Percentiles rank a stretch among this genome's conserved stretches.
Evolutionary conservation across 2,329 filamentous ascomycete genomes (phyloP).

Genomic region (Hypoxylon sp.): DNA sequence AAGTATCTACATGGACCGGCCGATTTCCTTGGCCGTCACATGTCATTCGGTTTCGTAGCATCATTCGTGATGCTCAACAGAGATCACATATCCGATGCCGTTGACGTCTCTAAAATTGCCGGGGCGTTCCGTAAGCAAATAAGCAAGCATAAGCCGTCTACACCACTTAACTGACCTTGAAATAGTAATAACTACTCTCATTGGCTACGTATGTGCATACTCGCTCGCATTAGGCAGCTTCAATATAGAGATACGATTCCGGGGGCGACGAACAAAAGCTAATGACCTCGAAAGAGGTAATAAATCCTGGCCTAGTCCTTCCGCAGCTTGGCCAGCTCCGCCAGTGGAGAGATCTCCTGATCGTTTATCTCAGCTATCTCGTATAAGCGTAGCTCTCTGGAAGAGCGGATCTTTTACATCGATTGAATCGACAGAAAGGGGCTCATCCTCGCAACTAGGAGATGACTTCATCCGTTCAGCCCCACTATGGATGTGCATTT

Average conservation of each 20-base stretch:
- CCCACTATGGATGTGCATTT: constrained; percentile 51
- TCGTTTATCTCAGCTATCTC: constrained; percentile 39
- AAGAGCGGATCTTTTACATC: constrained; percentile 41
- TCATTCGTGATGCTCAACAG: constrained; percentile 54
- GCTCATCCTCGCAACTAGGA: constrained; percentile 20
- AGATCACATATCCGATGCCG: constrained; percentile 49
- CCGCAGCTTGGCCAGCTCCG: constrained; percentile 47
- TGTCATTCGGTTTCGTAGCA: constrained; percentile 55
- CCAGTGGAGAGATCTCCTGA: constrained; percentile 34
- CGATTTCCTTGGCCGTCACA: constrained; percentile 54
- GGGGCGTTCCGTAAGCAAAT: constrained; percentile 50
- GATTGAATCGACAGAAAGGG: constrained; percentile 16
- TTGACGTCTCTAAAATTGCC: constrained; percentile 49
- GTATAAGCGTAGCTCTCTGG: constrained; percentile 34
- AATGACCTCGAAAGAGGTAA: constrained; percentile 48
- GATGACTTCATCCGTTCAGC: constrained; percentile 48
- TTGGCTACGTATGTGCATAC: constrained; percentile 49
- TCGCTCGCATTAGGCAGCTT: constrained; percentile 46
- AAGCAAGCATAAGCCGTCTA: neutral
- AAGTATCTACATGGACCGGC: constrained; percentile 51
- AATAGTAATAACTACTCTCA: constrained; percentile 49
- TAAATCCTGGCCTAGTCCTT: constrained; percentile 49
- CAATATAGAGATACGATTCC: constrained; percentile 48
- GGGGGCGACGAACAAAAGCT: constrained; percentile 34
- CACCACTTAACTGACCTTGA: constrained; percentile 14